Evolutionary conservation across 305 asterid species (phyloP), one percentile per base, ranked within the genome.

Genomic region (Rubia tinctorum): DNA sequence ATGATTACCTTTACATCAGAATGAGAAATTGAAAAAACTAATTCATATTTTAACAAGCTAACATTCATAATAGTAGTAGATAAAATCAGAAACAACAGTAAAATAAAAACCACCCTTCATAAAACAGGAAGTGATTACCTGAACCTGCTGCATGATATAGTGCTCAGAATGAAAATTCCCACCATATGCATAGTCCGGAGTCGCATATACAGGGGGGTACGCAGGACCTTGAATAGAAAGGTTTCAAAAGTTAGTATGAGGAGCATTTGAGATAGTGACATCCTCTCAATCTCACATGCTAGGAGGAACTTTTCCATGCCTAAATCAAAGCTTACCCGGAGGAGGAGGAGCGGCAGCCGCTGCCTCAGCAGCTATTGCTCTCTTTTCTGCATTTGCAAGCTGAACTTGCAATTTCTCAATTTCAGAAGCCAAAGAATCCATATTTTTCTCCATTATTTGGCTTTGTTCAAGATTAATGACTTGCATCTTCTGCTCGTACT

Each of bases 371-470:
- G 80, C 86, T 85, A 74, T 80, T 25, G 87, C 93, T 76, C 86
- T 83, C 79, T 81, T 80, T 83, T 88, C 92, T 44, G 93, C 92
- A 79, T 83, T 72, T 68, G 85, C 91, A 80, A 90, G 96, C 76
- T 90, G 88, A 59, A 86, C 80, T 5, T 79, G 89, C 63, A 94
- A 78, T 47, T 84, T 84, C 65, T 94, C 90, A 39, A 90, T 83
- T 81, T 91, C 98, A 73, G 58, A 82, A 56, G 91, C 80, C 88
- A 89, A n/a, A 49, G 90, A 77, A 30, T 69, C 69, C 84, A 86
- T 70, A 72, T 87, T 88, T 76, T 89, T 86, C 88, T 90, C 96
- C 97, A 94, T 86, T 71, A 78, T 84, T 39, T 84, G 93, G 80
- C 86, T 77, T 43, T 83, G 80, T 73, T 83, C 87, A 68, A 72